Percentiles rank a stretch among this genome's conserved stretches.
Evolutionary conservation across 768 basidiomycete species (phyloP).

Genomic region (Cyclocybe cylindracea): DNA sequence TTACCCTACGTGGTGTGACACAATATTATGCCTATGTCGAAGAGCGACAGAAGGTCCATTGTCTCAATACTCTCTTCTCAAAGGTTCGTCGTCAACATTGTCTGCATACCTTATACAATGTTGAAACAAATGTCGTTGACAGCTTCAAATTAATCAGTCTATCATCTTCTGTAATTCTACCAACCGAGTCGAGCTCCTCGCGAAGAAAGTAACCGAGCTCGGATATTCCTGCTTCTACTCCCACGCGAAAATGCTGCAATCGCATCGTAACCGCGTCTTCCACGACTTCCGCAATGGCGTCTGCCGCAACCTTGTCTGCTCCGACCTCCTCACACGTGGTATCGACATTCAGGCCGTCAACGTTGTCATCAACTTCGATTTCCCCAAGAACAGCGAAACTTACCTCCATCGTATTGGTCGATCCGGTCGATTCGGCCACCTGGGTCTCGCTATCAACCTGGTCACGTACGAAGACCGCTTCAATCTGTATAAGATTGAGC

Average conservation of each 20-base stretch:
- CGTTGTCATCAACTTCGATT: slow-evolving; percentile 99
- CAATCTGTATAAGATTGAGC: slow-evolving; percentile 97
- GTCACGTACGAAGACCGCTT: slow-evolving; percentile 98
- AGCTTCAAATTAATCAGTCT: slow-evolving; percentile 99
- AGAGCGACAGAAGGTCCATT: slow-evolving; percentile 99
- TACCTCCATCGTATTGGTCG: slow-evolving; percentile 99
- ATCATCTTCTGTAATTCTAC: slow-evolving; percentile 99
- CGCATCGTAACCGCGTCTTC: slow-evolving; percentile 98
- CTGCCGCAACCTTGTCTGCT: slow-evolving; percentile 98
- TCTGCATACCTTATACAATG: not conserved
- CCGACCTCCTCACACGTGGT: slow-evolving; percentile 95
- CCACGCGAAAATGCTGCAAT: slow-evolving; percentile 99
- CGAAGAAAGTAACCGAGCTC: slow-evolving; percentile 98
- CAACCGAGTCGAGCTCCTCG: slow-evolving; percentile 97
- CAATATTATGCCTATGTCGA: slow-evolving; percentile 99
- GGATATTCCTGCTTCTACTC: slow-evolving; percentile 99
- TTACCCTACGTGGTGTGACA: slow-evolving; percentile 96
- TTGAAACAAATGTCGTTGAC: slow-evolving; percentile 9
- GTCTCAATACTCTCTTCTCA: slow-evolving; percentile 98
- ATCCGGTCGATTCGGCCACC: slow-evolving; percentile 94
- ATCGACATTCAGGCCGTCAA: slow-evolving; percentile 99
- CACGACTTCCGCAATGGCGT: slow-evolving; percentile 99
- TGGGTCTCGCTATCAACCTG: slow-evolving; percentile 96
- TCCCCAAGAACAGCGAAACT: slow-evolving; percentile 98
- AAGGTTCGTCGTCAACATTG: slow-evolving; percentile 56